Evolutionary conservation across 805 yeast species (phyloP).

Genomic region (Candida nemodendra): DNA sequence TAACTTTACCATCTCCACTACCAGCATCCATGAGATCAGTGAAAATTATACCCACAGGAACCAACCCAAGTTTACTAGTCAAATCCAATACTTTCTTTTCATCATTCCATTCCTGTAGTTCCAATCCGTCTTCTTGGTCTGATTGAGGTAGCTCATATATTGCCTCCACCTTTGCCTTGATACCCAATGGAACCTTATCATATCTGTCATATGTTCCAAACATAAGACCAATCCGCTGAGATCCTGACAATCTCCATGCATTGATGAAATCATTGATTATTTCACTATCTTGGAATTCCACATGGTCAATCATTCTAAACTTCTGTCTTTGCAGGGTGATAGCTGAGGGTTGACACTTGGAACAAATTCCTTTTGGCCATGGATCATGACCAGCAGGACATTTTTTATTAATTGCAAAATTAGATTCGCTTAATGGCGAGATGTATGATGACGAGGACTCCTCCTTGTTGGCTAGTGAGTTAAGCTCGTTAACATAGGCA

Average conservation of each 20-base stretch:
- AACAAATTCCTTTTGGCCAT: conserved; percentile 93
- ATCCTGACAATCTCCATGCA: conserved; percentile 85
- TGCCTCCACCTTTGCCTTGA: conserved; percentile 90
- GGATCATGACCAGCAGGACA: conserved; percentile 86
- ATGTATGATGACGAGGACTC: conserved; percentile 65
- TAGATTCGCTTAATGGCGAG: conserved; percentile 73
- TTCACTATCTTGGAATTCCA: conserved; percentile 76
- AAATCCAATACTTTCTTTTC: conserved; percentile 51
- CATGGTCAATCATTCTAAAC: conserved; percentile 96
- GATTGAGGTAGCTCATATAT: conserved; percentile 91
- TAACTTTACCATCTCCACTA: conserved; percentile 79
- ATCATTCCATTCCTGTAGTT: conserved; percentile 54
- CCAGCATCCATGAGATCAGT: conserved; percentile 92
- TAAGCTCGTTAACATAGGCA: conserved; percentile 71
- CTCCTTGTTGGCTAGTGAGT: conserved; percentile 63
- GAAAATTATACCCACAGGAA: conserved; percentile 78
- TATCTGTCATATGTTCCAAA: conserved; percentile 80
- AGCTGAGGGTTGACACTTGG: conserved; percentile 95
- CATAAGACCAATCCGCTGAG: conserved; percentile 82
- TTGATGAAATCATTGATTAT: conserved; percentile 84
- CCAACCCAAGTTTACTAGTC: conserved; percentile 59
- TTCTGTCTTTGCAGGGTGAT: conserved; percentile 87
- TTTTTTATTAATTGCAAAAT: conserved; percentile 57
- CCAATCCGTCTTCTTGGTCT: conserved; percentile 82
- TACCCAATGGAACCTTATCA: conserved; percentile 85